phyloP scores from a whole-genome alignment of 2,329 filamentous ascomycete species.

The Podosphaera xanthii region DNA sequence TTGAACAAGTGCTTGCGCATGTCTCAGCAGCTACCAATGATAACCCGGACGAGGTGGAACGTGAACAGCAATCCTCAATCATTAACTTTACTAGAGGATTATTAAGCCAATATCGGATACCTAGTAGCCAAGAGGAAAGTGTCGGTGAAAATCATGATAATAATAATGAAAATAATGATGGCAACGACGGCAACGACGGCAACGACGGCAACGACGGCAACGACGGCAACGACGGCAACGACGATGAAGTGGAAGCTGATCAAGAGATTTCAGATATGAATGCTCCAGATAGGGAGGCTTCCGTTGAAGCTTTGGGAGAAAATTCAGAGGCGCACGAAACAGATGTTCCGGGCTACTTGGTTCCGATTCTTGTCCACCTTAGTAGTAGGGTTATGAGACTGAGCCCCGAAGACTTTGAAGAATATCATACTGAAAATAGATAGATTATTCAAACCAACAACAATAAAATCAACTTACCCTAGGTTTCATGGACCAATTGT shows the following conservation, averaged over 20 bases:
- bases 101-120: constrained; percentile 9
- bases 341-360: background rate
- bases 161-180: constrained; percentile 1
- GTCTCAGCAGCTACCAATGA: background rate
- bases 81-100: constrained; percentile 6
- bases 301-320: background rate
- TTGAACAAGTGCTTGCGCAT: background rate
- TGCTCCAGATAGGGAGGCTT: constrained; percentile 1
- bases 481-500: no score
- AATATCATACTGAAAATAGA: background rate
- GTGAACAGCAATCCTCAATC: background rate
- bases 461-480: background rate
- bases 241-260: constrained; percentile 5
- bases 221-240: background rate
- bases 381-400: background rate
- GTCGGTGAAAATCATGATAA: constrained; percentile 1
- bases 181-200: background rate
- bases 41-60: background rate
- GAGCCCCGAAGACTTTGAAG: background rate
- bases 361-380: background rate
- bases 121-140: background rate
- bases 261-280: constrained; percentile 6
- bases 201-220: constrained; percentile 1
- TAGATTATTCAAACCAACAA: background rate
- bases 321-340: background rate